A percentile compares a stretch with the other conserved stretches of the same genome.
Conservation (phyloP, 2,329 filamentous ascomycete genomes). For the Macroventuria anomochaeta region DNA sequence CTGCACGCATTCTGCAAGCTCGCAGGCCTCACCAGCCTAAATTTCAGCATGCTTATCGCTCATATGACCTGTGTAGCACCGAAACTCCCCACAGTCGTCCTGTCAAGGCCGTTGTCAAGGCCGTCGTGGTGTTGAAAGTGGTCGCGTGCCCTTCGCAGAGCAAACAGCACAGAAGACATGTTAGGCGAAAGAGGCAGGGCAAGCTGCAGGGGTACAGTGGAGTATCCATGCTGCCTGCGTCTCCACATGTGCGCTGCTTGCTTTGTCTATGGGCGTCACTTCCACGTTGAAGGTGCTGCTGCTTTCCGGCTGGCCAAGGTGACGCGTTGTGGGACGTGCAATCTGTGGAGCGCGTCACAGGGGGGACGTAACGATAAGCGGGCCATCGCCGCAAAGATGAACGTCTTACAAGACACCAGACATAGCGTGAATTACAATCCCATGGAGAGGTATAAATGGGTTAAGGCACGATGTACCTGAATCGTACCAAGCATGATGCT, state of each 20-base stretch:
- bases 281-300: constrained; percentile 11
- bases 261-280: constrained; percentile 9
- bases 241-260: constrained; percentile 13
- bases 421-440: neutral
- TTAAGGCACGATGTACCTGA: constrained; percentile 5
- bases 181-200: constrained; percentile 10
- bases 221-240: constrained; percentile 5
- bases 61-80: constrained; percentile 5
- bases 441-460: neutral
- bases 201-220: constrained; percentile 10
- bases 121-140: neutral
- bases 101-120: neutral
- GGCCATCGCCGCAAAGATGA: neutral
- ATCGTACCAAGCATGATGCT: constrained; percentile 3
- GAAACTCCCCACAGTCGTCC: neutral
- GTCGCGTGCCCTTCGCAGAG: constrained; percentile 7
- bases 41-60: constrained; percentile 17
- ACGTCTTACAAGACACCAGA: neutral
- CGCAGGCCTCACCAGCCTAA: constrained; percentile 11
- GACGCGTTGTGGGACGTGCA: constrained; percentile 16
- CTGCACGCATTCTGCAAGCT: constrained; percentile 14
- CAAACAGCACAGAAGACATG: constrained; percentile 6
- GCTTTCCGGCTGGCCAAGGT: constrained; percentile 11
- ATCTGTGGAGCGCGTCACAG: constrained; percentile 5
- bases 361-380: neutral